Evolutionary conservation across 2,329 filamentous ascomycete species (phyloP).

Genomic region (Cordyceps tenuipes): DNA sequence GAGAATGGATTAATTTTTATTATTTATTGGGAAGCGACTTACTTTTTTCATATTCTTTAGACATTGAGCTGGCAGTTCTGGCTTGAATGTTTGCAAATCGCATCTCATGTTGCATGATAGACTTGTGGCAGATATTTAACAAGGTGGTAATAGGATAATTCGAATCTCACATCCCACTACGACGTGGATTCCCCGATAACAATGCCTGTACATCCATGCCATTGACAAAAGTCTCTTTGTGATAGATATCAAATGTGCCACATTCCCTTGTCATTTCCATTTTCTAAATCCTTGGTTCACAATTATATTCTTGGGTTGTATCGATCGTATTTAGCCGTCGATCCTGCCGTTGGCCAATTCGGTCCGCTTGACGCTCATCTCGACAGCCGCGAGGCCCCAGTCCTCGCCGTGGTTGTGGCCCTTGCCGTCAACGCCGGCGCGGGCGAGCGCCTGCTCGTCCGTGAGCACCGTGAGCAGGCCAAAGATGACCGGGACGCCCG

Average conservation of each 20-base stretch:
- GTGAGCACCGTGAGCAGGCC: constrained; percentile 82
- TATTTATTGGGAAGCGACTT: constrained; percentile 9
- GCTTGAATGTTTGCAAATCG: constrained; percentile 4
- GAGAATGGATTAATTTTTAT: constrained; percentile 8
- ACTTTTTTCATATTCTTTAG: not conserved
- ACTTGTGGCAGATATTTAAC: constrained; percentile 5
- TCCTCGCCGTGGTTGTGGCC: constrained; percentile 94
- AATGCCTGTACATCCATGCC: too few species aligned
- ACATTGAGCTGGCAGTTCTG: not conserved
- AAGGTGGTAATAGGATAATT: constrained; percentile 3
- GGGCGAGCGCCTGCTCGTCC: constrained; percentile 78
- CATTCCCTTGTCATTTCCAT: not conserved
- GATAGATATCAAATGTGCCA: not conserved
- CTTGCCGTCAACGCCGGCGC: constrained; percentile 62
- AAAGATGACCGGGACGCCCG: constrained; percentile 82
- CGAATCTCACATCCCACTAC: not conserved
- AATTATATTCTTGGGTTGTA: not conserved
- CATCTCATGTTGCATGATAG: constrained; percentile 10
- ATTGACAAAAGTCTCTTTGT: not conserved
- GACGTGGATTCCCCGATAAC: not conserved
- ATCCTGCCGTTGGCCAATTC: constrained; percentile 69
- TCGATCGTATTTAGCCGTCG: constrained; percentile 28
- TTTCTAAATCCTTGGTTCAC: constrained; percentile 3
- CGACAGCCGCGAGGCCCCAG: constrained; percentile 90
- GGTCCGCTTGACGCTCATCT: constrained; percentile 81